phyloP scores from a whole-genome alignment of 1,284 basidiomycete species.

The Cryptococcus sp. region DNA sequence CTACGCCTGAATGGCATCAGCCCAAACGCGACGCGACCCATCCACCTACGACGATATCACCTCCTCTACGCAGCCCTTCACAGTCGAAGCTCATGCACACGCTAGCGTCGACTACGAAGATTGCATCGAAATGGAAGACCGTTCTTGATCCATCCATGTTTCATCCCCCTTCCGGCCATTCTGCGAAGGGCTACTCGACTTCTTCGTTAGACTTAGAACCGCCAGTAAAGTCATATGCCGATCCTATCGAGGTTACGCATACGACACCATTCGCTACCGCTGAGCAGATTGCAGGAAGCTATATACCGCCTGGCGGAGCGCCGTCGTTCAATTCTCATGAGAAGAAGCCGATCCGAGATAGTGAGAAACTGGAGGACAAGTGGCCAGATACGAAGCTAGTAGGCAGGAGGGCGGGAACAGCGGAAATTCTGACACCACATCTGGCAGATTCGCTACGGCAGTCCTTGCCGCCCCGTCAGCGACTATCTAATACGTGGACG shows the following conservation, averaged over 20 bases:
- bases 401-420: slow-evolving; percentile 58
- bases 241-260: slow-evolving; percentile 41
- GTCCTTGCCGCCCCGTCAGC: slow-evolving; percentile 71
- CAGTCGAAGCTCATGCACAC: slow-evolving; percentile 21
- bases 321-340: slow-evolving; percentile 59
- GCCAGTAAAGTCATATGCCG: background rate
- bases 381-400: slow-evolving; percentile 44
- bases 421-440: slow-evolving; percentile 52
- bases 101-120: slow-evolving; percentile 26
- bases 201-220: background rate
- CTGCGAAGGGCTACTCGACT: background rate
- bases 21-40: background rate
- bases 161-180: slow-evolving; percentile 3
- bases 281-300: slow-evolving; percentile 41
- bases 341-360: slow-evolving; percentile 43
- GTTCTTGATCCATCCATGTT: slow-evolving; percentile 22
- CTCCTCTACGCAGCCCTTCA: slow-evolving; percentile 9
- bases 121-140: slow-evolving; percentile 39
- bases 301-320: slow-evolving; percentile 65
- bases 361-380: slow-evolving; percentile 32
- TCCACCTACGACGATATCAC: background rate
- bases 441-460: slow-evolving; percentile 57
- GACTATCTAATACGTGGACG: slow-evolving; percentile 74
- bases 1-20: slow-evolving; percentile 7
- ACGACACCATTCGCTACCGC: slow-evolving; percentile 37